Evolutionary conservation across 2,329 filamentous ascomycete species (phyloP).

Genomic region (Epichloe sylvatica): DNA sequence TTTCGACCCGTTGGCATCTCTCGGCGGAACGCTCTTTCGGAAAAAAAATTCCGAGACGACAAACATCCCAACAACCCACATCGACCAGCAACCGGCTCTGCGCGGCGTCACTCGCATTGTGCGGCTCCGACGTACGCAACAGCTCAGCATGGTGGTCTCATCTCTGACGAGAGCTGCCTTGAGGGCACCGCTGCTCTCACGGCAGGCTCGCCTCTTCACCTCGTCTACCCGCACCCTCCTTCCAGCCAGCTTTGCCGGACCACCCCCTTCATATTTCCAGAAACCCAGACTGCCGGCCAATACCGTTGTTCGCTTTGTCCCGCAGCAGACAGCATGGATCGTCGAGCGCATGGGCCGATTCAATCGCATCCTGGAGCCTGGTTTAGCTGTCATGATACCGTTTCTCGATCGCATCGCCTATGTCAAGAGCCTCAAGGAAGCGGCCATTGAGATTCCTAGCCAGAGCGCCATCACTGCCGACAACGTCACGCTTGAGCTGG

Average conservation of each 20-base stretch:
- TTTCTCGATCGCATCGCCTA: conserved; percentile 94
- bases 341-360: conserved; percentile 99
- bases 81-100: conserved; percentile 1
- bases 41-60: neutral
- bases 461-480: conserved; percentile 97
- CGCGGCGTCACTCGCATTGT: conserved; percentile 4
- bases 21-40: neutral
- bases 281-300: conserved; percentile 68
- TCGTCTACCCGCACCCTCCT: conserved; percentile 20
- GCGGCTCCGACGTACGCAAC: conserved; percentile 6
- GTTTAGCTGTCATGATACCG: conserved; percentile 75
- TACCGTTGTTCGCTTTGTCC: conserved; percentile 89
- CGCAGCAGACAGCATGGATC: conserved; percentile 99
- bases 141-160: conserved; percentile 5
- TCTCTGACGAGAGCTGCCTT: conserved; percentile 6
- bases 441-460: conserved; percentile 89
- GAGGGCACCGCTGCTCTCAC: conserved; percentile 6
- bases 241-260: conserved; percentile 17
- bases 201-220: conserved; percentile 15
- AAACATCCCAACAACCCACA: neutral
- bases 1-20: neutral
- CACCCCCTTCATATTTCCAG: conserved; percentile 62
- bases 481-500: conserved; percentile 92
- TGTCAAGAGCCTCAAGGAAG: conserved; percentile 93
- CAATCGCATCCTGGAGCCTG: conserved; percentile 81